Conservation (phyloP, 139 green algal species). For the Tetradesmus obliquus region DNA sequence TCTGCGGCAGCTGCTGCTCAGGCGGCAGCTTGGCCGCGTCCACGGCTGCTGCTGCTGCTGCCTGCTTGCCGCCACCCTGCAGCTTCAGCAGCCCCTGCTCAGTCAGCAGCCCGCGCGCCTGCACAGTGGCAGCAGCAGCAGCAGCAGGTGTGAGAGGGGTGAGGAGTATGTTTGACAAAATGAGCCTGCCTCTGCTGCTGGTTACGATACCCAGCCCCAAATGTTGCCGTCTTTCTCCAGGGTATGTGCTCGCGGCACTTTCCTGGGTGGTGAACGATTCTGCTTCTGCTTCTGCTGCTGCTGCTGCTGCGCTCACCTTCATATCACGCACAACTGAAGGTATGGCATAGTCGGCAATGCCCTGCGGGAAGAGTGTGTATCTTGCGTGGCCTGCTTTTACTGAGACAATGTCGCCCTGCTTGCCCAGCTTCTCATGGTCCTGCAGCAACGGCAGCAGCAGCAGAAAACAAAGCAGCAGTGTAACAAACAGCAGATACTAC, state of each 20-base stretch:
- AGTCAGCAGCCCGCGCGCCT: background rate
- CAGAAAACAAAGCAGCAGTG: background rate
- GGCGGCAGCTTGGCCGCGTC: conserved; percentile 2
- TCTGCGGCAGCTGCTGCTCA: conserved; percentile 36
- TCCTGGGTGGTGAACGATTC: too few relatives aligned
- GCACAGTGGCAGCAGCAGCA: background rate
- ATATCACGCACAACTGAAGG: conserved; percentile 15
- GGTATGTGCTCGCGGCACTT: too few relatives aligned
- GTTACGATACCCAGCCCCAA: background rate
- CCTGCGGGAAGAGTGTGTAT: conserved; percentile 25
- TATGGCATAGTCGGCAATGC: conserved; percentile 37
- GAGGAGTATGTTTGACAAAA: too few relatives aligned
- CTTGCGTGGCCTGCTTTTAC: conserved; percentile 31
- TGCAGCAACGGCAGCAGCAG: background rate
- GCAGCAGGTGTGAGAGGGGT: background rate
- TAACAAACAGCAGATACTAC: background rate
- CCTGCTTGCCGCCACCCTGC: background rate
- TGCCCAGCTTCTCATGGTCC: conserved; percentile 36
- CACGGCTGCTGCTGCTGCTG: background rate
- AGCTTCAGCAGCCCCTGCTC: background rate
- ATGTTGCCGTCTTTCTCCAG: too few relatives aligned
- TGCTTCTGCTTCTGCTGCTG: background rate
- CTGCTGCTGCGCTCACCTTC: background rate
- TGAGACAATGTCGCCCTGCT: conserved; percentile 9
- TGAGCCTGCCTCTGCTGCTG: background rate